Percentiles rank a stretch among this genome's conserved stretches.
Conservation (phyloP, 2,329 filamentous ascomycete genomes). For the Neonectria punicea region DNA sequence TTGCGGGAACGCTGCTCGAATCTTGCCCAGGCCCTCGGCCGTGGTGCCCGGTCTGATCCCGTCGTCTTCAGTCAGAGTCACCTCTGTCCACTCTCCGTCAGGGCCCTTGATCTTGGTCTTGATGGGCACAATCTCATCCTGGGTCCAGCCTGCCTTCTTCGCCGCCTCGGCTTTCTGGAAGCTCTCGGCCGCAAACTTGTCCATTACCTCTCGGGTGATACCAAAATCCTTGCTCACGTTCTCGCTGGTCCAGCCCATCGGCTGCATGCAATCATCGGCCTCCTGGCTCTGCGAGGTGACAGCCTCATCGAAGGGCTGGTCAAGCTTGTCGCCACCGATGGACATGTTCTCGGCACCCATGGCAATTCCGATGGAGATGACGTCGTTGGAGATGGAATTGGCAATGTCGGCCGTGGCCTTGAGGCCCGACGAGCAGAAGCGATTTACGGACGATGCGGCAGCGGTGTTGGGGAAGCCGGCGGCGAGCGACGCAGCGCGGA, state of each 20-base stretch:
- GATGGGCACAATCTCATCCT: conserved; percentile 94
- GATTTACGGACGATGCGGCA: conserved; percentile 84
- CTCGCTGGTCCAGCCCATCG: conserved; percentile 98
- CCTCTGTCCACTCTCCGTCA: conserved; percentile 80
- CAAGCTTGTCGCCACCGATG: conserved; percentile 73
- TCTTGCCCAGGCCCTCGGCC: conserved; percentile 81
- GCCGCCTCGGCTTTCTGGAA: conserved; percentile 89
- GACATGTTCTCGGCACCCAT: conserved; percentile 93
- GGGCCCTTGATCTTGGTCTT: conserved; percentile 83
- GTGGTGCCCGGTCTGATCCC: conserved; percentile 93
- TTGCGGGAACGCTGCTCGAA: conserved; percentile 89
- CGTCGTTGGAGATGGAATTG: conserved; percentile 81
- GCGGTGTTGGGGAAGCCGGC: conserved; percentile 95
- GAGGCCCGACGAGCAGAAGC: conserved; percentile 97
- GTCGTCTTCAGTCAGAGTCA: conserved; percentile 87
- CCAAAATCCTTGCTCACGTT: conserved; percentile 94
- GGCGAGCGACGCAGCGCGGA: conserved; percentile 86
- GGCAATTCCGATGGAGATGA: conserved; percentile 88
- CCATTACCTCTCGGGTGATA: conserved; percentile 82
- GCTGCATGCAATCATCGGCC: conserved; percentile 85
- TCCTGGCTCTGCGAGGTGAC: conserved; percentile 79
- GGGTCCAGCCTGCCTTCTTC: conserved; percentile 90
- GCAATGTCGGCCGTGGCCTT: conserved; percentile 97
- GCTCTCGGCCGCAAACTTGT: conserved; percentile 86
- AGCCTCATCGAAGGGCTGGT: conserved; percentile 79